These are phyloP conservation scores for Nematocida homosporus DNA, from an alignment of 371 early-diverging fungal genomes.

Conservation along the genomic window DNA sequence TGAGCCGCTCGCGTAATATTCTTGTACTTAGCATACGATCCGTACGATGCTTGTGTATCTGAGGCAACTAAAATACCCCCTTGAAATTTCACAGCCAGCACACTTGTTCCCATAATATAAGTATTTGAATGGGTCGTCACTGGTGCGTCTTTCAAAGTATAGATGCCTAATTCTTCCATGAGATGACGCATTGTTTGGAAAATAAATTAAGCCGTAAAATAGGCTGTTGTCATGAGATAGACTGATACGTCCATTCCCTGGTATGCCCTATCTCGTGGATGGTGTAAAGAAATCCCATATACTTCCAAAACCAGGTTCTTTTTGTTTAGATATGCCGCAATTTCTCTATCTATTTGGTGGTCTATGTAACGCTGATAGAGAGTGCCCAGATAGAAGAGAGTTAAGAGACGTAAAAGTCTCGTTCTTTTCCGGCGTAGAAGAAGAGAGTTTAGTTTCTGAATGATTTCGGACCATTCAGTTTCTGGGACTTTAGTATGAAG, in stretches of 20 bases:
- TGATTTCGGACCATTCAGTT: constrained; percentile 21
- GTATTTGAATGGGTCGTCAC: background rate
- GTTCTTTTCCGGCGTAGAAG: constrained; percentile 2
- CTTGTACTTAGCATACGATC: constrained; percentile 56
- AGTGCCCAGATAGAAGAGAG: background rate
- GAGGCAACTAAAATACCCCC: constrained; percentile 53
- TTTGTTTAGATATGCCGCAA: constrained; percentile 24
- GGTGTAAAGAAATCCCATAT: constrained; percentile 25
- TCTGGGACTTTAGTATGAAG: constrained; percentile 18
- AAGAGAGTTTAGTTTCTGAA: background rate
- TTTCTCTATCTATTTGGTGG: constrained; percentile 11
- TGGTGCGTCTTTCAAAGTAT: constrained; percentile 1
- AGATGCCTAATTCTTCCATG: constrained; percentile 22
- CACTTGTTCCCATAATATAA: constrained; percentile 44
- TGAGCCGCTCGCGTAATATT: constrained; percentile 22
- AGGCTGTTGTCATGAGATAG: background rate
- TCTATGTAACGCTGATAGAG: background rate
- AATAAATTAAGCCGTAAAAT: background rate
- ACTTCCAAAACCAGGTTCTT: constrained; percentile 21
- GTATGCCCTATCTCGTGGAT: constrained; percentile 41
- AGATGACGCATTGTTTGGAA: constrained; percentile 3
- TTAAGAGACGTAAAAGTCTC: background rate
- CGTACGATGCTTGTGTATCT: constrained; percentile 54
- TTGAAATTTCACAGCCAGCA: constrained; percentile 49
- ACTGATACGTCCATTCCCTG: constrained; percentile 33